These are phyloP conservation scores for Rubus parviflorus DNA, from an alignment of 306 rosid species.

Conservation along the genomic window DNA sequence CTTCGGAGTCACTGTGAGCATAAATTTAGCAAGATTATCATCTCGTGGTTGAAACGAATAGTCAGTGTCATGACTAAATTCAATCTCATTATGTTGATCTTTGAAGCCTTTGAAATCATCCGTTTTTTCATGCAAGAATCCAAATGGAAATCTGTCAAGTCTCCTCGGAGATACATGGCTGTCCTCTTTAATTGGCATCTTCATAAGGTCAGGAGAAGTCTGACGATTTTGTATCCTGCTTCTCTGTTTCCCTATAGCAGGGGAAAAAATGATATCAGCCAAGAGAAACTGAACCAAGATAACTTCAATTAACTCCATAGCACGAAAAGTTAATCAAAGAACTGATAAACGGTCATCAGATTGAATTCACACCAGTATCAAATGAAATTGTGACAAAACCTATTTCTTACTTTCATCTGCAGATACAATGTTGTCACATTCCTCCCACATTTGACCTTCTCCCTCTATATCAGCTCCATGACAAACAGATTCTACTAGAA, in stretches of 20 bases:
- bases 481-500: constrained; percentile 40
- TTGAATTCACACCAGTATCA: constrained; percentile 8
- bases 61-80: constrained; percentile 33
- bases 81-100: constrained; percentile 38
- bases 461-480: constrained; percentile 27
- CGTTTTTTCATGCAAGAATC: constrained; percentile 27
- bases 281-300: constrained; percentile 33
- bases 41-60: constrained; percentile 43
- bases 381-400: constrained; percentile 10
- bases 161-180: constrained; percentile 28
- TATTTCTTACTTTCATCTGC: constrained; percentile 43
- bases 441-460: constrained; percentile 38
- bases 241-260: constrained; percentile 24
- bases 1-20: constrained; percentile 33
- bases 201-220: constrained; percentile 43
- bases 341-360: constrained; percentile 22
- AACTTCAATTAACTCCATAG: constrained; percentile 11
- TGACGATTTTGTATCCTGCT: constrained; percentile 30
- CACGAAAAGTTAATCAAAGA: neutral
- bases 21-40: constrained; percentile 40
- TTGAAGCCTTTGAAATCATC: constrained; percentile 37
- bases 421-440: constrained; percentile 38
- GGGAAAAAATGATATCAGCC: constrained; percentile 19
- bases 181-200: constrained; percentile 49
- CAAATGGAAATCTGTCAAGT: constrained; percentile 35